phyloP scores from a whole-genome alignment of 2,329 filamentous ascomycete genomes.

The Fusarium cyanostomum region DNA sequence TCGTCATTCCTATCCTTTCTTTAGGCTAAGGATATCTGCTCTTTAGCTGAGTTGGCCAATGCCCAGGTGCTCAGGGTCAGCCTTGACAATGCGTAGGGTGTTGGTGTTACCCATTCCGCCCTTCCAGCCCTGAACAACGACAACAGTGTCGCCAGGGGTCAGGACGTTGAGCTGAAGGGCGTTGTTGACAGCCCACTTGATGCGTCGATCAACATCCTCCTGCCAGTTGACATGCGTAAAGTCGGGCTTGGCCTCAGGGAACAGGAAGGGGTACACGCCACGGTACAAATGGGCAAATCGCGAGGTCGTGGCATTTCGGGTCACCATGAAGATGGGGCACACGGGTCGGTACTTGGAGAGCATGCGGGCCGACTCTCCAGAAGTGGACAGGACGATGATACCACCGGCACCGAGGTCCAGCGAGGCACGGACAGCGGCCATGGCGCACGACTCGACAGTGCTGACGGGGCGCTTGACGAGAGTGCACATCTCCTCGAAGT shows the following conservation, averaged over 20 bases:
- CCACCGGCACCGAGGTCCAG: slow-evolving; percentile 96
- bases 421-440: slow-evolving; percentile 94
- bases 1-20: slow-evolving; percentile 20
- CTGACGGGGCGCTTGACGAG: slow-evolving; percentile 84
- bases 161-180: slow-evolving; percentile 85
- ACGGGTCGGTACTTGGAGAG: slow-evolving; percentile 98
- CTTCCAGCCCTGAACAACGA: slow-evolving; percentile 91
- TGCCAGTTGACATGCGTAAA: slow-evolving; percentile 95
- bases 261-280: slow-evolving; percentile 97
- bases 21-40: slow-evolving; percentile 16
- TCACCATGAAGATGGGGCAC: slow-evolving; percentile 99
- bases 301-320: slow-evolving; percentile 82
- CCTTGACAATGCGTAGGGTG: slow-evolving; percentile 74
- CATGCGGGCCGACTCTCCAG: slow-evolving; percentile 91
- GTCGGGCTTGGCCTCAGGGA: slow-evolving; percentile 92
- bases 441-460: slow-evolving; percentile 93
- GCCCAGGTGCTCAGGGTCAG: slow-evolving; percentile 66
- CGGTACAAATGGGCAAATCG: slow-evolving; percentile 96
- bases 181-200: slow-evolving; percentile 94
- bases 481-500: slow-evolving; percentile 94
- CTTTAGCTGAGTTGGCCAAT: slow-evolving; percentile 56
- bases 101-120: slow-evolving; percentile 93
- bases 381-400: slow-evolving; percentile 95
- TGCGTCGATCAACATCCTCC: slow-evolving; percentile 96
- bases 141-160: slow-evolving; percentile 75